Conservation (phyloP, 2,329 filamentous ascomycete species). For the Daldinia sp. region DNA sequence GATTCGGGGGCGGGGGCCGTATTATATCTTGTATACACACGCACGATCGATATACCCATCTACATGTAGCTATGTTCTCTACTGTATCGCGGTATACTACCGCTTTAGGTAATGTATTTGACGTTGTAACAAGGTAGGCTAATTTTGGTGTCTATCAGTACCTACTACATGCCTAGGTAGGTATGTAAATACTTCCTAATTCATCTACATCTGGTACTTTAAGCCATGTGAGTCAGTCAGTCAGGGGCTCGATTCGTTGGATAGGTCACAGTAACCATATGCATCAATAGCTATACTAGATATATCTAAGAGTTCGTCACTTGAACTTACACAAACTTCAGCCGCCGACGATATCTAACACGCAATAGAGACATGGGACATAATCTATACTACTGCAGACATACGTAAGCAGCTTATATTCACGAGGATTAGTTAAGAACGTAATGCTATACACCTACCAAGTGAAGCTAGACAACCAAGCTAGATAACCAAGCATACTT, state of each 20-base stretch:
- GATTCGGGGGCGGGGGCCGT: background rate
- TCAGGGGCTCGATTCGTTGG: background rate
- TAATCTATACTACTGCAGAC: no score
- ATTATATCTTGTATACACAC: slow-evolving; percentile 6
- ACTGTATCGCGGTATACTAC: slow-evolving; percentile 12
- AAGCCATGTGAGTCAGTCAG: background rate
- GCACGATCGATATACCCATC: background rate
- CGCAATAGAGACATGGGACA: no score
- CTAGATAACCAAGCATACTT: no score
- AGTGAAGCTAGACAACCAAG: no score
- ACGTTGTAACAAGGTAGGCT: background rate
- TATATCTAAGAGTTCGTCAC: background rate
- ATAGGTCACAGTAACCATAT: background rate
- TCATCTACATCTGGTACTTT: no score
- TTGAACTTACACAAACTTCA: no score
- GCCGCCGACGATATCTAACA: no score
- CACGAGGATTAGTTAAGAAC: no score
- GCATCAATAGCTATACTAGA: background rate
- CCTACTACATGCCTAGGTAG: background rate
- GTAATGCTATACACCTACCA: no score
- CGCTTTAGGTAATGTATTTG: slow-evolving; percentile 6
- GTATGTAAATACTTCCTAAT: no score
- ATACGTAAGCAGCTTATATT: no score
- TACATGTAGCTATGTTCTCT: background rate
- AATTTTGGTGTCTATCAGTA: background rate